These are phyloP conservation scores for Daldinia loculata DNA, from an alignment of 495 filamentous ascomycete genomes.

Conservation along the genomic window DNA sequence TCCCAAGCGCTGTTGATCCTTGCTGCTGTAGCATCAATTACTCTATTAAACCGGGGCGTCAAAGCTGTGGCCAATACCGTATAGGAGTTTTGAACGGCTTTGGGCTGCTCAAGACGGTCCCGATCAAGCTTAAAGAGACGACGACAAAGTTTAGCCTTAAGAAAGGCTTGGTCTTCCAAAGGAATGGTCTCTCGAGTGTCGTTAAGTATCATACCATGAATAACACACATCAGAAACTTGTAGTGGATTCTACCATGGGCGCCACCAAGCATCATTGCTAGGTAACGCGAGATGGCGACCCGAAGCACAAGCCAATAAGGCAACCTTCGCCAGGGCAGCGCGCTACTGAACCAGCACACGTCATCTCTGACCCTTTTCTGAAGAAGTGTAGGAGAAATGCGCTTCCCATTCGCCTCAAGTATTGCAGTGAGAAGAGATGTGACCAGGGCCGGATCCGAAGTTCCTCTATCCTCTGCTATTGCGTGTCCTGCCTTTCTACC, in stretches of 20 bases:
- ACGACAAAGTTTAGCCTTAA: slow-evolving; percentile 66
- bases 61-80: slow-evolving; percentile 1
- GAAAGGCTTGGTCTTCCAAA: slow-evolving; percentile 42
- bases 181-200: slow-evolving; percentile 40
- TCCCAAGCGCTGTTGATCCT: slow-evolving; percentile 40
- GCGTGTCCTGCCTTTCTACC: slow-evolving; percentile 58
- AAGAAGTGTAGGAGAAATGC: slow-evolving; percentile 43
- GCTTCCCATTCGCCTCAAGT: slow-evolving; percentile 59
- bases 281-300: slow-evolving; percentile 59
- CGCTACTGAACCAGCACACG: slow-evolving; percentile 57
- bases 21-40: slow-evolving; percentile 15
- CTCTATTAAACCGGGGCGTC: slow-evolving; percentile 22
- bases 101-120: slow-evolving; percentile 37
- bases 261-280: slow-evolving; percentile 54
- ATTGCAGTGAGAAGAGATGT: slow-evolving; percentile 64
- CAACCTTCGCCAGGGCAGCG: slow-evolving; percentile 64
- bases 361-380: slow-evolving; percentile 68
- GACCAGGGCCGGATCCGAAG: slow-evolving; percentile 60
- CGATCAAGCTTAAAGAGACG: slow-evolving; percentile 67
- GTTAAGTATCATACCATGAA: slow-evolving; percentile 54
- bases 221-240: slow-evolving; percentile 64
- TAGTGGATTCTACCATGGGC: slow-evolving; percentile 59
- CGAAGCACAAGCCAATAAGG: slow-evolving; percentile 69
- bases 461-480: slow-evolving; percentile 63
- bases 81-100: slow-evolving; percentile 16